phyloP scores from a whole-genome alignment of 805 yeast genomes.

The Candida xyloterini region DNA sequence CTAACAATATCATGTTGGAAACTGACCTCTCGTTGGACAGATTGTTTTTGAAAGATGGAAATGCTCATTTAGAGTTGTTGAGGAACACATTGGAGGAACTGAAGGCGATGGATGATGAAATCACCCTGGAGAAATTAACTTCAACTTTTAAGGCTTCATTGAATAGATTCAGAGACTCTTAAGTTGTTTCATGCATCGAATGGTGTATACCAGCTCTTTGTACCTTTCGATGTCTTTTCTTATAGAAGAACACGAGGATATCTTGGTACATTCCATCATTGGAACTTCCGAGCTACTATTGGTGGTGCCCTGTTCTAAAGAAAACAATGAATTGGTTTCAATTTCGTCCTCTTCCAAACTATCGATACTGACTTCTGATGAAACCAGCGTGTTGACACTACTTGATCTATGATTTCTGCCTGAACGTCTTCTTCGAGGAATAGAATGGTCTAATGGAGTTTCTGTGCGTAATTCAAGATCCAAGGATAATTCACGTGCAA shows the following conservation, averaged over 20 bases:
- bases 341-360: slow-evolving; percentile 6
- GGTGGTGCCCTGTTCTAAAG: background rate
- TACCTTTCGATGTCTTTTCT: slow-evolving; percentile 16
- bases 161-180: slow-evolving; percentile 1
- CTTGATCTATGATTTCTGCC: slow-evolving; percentile 6
- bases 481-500: slow-evolving; percentile 32
- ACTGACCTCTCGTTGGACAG: slow-evolving; percentile 44
- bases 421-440: slow-evolving; percentile 28
- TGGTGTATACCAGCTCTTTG: slow-evolving; percentile 27
- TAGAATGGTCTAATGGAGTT: slow-evolving; percentile 29
- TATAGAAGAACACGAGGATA: background rate
- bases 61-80: slow-evolving; percentile 13
- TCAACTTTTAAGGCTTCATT: slow-evolving; percentile 12
- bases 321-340: slow-evolving; percentile 10
- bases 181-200: slow-evolving; percentile 30
- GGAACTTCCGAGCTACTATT: no score
- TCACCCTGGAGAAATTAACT: slow-evolving; percentile 10
- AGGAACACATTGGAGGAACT: slow-evolving; percentile 10
- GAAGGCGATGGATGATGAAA: background rate
- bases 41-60: slow-evolving; percentile 11
- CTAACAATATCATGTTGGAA: slow-evolving; percentile 42
- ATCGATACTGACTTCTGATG: slow-evolving; percentile 5
- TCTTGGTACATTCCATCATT: background rate
- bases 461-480: slow-evolving; percentile 28
- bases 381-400: slow-evolving; percentile 6